Conservation (phyloP, 768 basidiomycete genomes). For the Tylopilus cervinicoccineus region DNA sequence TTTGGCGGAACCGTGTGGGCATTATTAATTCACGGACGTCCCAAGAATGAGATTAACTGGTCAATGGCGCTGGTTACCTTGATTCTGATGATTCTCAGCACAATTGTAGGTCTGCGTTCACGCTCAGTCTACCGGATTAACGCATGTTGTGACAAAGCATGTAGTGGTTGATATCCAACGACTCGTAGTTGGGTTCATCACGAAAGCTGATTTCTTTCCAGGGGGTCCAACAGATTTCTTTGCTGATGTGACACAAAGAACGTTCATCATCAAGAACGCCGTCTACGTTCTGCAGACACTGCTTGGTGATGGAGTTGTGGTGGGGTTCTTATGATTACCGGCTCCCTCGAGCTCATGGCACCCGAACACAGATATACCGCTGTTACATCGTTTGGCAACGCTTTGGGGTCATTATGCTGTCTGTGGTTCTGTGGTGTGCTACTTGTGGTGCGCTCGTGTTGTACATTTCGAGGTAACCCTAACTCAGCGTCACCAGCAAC, state of each 20-base stretch:
- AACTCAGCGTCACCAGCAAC: conserved; percentile 3
- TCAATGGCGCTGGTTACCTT: conserved; percentile 22
- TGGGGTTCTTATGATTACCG: not conserved
- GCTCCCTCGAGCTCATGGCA: not conserved
- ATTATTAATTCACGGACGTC: conserved; percentile 17
- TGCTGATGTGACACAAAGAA: conserved; percentile 22
- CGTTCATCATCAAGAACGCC: conserved; percentile 29
- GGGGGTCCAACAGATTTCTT: conserved; percentile 29
- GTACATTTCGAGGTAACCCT: not conserved
- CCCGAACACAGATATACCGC: conserved; percentile 18
- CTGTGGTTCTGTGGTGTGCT: conserved; percentile 17
- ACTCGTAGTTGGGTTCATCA: conserved; percentile 25
- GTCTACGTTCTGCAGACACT: conserved; percentile 26
- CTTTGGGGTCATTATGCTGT: conserved; percentile 7
- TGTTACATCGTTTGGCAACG: conserved; percentile 22
- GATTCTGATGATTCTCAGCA: conserved; percentile 21
- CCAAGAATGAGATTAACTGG: conserved; percentile 15
- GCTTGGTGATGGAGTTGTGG: conserved; percentile 19
- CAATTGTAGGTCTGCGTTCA: conserved; percentile 6
- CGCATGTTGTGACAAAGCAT: conserved; percentile 14
- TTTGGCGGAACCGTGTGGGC: conserved; percentile 25
- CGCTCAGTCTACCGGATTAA: not conserved
- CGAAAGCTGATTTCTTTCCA: conserved; percentile 13
- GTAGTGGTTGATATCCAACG: conserved; percentile 21
- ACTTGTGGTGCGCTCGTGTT: conserved; percentile 10